These are phyloP conservation scores for Cryptosporidium ryanae DNA, from an alignment of 169 alveolate species.

Conservation along the genomic window DNA sequence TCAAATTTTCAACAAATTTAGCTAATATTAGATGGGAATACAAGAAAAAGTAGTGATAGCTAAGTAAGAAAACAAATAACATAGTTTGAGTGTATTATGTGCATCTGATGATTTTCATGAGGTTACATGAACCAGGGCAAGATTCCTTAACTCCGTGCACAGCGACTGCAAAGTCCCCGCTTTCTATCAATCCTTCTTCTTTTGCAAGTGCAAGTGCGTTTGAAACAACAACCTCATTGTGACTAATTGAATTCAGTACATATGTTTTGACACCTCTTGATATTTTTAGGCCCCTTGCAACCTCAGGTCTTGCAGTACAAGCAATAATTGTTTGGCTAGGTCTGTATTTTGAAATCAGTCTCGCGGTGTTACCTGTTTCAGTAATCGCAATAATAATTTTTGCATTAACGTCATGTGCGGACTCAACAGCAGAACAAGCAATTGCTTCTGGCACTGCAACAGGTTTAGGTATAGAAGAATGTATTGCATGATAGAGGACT, in stretches of 20 bases:
- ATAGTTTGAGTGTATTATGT: slow-evolving; percentile 2
- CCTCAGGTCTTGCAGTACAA: slow-evolving; percentile 81
- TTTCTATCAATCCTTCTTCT: slow-evolving; percentile 86
- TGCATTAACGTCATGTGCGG: slow-evolving; percentile 89
- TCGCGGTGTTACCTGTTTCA: slow-evolving; percentile 96
- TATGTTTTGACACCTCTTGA: slow-evolving; percentile 94
- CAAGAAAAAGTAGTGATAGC: neutral
- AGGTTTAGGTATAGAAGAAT: slow-evolving; percentile 79
- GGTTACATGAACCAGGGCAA: slow-evolving; percentile 92
- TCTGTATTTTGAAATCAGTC: slow-evolving; percentile 95
- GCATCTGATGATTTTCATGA: slow-evolving; percentile 87
- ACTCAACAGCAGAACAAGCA: slow-evolving; percentile 90
- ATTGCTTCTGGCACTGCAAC: slow-evolving; percentile 88
- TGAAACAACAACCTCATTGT: slow-evolving; percentile 88
- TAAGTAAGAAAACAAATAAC: neutral
- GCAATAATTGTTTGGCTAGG: slow-evolving; percentile 94
- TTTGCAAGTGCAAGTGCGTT: slow-evolving; percentile 92
- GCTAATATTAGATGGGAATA: neutral
- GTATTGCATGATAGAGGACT: slow-evolving; percentile 79
- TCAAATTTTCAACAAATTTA: too few relatives aligned
- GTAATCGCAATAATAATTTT: slow-evolving; percentile 93
- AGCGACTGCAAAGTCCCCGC: slow-evolving; percentile 93
- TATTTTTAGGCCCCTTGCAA: slow-evolving; percentile 90
- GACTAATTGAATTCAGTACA: slow-evolving; percentile 90
- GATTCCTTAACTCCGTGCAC: slow-evolving; percentile 95